Conservation (phyloP, 306 rosid species). For the Quercus suber region DNA sequence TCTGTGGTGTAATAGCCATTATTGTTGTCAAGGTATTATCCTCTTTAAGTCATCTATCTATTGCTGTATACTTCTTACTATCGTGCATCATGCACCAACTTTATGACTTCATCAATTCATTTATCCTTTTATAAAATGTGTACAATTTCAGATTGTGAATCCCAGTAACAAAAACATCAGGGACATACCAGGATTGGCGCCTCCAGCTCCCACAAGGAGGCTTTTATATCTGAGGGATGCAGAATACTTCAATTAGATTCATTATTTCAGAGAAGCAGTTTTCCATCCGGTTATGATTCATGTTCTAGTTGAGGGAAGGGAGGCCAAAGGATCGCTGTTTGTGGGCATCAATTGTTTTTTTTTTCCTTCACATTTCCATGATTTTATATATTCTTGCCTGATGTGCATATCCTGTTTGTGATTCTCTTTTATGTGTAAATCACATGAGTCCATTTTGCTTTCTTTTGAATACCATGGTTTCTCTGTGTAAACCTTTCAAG, state of each 20-base stretch:
- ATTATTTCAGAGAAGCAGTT: slow-evolving; percentile 16
- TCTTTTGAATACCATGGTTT: slow-evolving; percentile 42
- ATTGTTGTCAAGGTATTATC: slow-evolving; percentile 93
- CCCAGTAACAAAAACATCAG: slow-evolving; percentile 79
- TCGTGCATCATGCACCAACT: background rate
- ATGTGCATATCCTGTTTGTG: slow-evolving; percentile 65
- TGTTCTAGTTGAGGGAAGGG: slow-evolving; percentile 23
- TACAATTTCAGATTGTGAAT: slow-evolving; percentile 67
- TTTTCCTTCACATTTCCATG: background rate
- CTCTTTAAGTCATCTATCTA: slow-evolving; percentile 10
- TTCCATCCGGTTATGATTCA: slow-evolving; percentile 26
- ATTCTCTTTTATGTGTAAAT: slow-evolving; percentile 43
- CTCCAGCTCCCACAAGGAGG: slow-evolving; percentile 87
- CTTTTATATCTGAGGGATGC: slow-evolving; percentile 66
- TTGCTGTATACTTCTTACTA: background rate
- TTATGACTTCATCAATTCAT: background rate
- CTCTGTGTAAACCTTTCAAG: slow-evolving; percentile 33
- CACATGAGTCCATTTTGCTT: slow-evolving; percentile 39
- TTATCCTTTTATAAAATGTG: background rate
- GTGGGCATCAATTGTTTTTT: slow-evolving; percentile 26
- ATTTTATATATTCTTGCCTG: slow-evolving; percentile 43
- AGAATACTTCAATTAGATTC: slow-evolving; percentile 36
- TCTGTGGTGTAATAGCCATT: slow-evolving; percentile 90
- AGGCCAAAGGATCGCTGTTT: slow-evolving; percentile 35
- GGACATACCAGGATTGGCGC: slow-evolving; percentile 95